phyloP scores from a whole-genome alignment of 768 basidiomycete genomes.

The Pleurotus tuber-regium region DNA sequence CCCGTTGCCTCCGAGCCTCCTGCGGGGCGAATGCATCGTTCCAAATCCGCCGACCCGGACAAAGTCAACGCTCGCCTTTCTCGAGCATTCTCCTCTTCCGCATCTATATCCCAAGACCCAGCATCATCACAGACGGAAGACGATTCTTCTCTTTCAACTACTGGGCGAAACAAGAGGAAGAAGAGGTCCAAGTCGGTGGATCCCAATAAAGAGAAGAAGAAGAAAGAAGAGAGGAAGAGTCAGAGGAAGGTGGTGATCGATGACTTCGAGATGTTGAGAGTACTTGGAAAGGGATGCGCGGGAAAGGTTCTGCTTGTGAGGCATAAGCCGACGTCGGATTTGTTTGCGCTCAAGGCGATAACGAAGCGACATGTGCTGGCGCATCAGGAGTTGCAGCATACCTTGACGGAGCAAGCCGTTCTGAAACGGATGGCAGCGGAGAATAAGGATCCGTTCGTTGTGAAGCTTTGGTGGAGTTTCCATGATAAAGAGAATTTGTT shows the following conservation, averaged over 20 bases:
- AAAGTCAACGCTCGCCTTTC: conserved; percentile 50
- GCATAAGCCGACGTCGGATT: conserved; percentile 64
- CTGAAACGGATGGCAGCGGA: conserved; percentile 91
- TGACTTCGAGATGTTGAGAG: conserved; percentile 97
- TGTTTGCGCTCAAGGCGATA: conserved; percentile 96
- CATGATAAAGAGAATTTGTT: conserved; percentile 97
- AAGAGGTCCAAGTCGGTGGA: conserved; percentile 43
- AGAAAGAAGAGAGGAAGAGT: conserved; percentile 47
- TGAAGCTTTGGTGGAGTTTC: conserved; percentile 96
- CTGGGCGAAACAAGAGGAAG: conserved; percentile 40
- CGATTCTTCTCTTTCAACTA: conserved; percentile 70
- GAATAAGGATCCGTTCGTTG: conserved; percentile 89
- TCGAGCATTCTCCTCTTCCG: conserved; percentile 55
- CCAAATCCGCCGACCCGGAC: conserved; percentile 80
- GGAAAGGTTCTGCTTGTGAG: conserved; percentile 93
- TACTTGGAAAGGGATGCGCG: conserved; percentile 95
- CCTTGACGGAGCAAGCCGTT: conserved; percentile 94
- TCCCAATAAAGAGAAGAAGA: conserved; percentile 48
- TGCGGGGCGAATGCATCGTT: conserved; percentile 57
- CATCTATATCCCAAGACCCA: conserved; percentile 41
- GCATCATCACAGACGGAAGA: conserved; percentile 65
- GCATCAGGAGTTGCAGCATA: conserved; percentile 95
- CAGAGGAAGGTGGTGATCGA: conserved; percentile 78
- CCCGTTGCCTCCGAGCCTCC: conserved; percentile 34
- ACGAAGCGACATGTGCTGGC: conserved; percentile 96